A percentile compares a stretch with the other conserved stretches of the same genome.
phyloP scores from a whole-genome alignment of 176 grass and related monocot genomes.

The Dendrocalamus sinicus region DNA sequence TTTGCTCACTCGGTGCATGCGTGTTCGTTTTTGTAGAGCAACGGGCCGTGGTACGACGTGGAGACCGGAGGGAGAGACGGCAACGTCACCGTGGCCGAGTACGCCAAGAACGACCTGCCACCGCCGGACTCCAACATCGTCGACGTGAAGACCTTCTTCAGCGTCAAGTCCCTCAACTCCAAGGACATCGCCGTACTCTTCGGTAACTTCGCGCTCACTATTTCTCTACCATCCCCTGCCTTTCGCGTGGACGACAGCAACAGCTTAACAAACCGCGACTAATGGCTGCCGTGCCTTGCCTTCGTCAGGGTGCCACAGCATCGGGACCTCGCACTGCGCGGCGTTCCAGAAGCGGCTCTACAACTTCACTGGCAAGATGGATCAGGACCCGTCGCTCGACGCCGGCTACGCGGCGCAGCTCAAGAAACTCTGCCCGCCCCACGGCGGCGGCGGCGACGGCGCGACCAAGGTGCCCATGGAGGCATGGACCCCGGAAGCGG shows the following conservation, averaged over 20 bases:
- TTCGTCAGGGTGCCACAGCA: conserved; percentile 58
- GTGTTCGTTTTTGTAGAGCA: conserved; percentile 34
- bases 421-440: conserved; percentile 48
- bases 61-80: conserved; percentile 68
- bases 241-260: conserved; percentile 38
- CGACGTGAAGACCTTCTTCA: conserved; percentile 73
- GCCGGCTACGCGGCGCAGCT: conserved; percentile 47
- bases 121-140: conserved; percentile 74
- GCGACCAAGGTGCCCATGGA: conserved; percentile 54
- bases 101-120: conserved; percentile 60
- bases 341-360: conserved; percentile 64
- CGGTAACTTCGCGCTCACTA: conserved; percentile 24
- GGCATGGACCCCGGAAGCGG: conserved; percentile 56
- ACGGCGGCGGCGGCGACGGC: not conserved
- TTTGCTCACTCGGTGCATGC: not conserved
- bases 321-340: conserved; percentile 62
- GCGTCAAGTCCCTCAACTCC: conserved; percentile 62
- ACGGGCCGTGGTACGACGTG: conserved; percentile 56
- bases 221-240: not conserved
- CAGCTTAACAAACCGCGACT: not conserved
- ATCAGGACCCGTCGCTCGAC: conserved; percentile 61
- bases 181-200: conserved; percentile 67
- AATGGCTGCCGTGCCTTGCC: not conserved
- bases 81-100: conserved; percentile 51
- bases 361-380: conserved; percentile 65